A percentile compares a stretch with the other conserved stretches of the same genome.
phyloP scores from a whole-genome alignment of 306 rosid genomes.

The Castanopsis chinensis region DNA sequence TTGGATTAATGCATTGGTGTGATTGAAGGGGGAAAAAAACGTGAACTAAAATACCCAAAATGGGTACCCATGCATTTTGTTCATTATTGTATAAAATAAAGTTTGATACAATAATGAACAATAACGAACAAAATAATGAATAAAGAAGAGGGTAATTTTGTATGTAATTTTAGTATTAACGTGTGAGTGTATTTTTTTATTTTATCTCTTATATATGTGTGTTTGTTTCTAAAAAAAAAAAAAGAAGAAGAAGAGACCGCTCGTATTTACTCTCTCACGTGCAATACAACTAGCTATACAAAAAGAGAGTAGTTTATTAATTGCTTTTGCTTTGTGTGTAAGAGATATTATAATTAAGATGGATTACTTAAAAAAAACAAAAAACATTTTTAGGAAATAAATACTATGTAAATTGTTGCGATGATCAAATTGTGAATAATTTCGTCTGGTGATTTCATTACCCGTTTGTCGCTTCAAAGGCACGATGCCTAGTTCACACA shows the following conservation, averaged over 20 bases:
- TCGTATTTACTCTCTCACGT: background rate
- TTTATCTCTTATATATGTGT: no score
- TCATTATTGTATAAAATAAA: no score
- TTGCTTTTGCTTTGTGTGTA: background rate
- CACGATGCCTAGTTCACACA: background rate
- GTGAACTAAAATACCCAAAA: no score
- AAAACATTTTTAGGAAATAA: no score
- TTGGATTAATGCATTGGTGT: background rate
- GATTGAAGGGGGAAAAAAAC: background rate
- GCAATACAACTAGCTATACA: background rate
- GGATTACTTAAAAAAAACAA: background rate
- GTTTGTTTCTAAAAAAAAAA: no score
- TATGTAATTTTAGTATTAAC: no score
- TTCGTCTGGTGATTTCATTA: background rate
- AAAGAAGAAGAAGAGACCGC: no score
- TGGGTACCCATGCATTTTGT: no score
- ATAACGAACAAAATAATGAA: no score
- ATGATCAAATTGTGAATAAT: background rate
- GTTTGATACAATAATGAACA: no score
- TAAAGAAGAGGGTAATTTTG: no score
- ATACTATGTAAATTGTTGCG: background rate
- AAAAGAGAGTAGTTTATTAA: background rate
- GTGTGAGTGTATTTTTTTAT: no score
- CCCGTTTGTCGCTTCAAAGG: background rate
- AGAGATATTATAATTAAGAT: background rate